phyloP scores from a whole-genome alignment of 106 monocot genomes.

The Ottelia alismoides region DNA sequence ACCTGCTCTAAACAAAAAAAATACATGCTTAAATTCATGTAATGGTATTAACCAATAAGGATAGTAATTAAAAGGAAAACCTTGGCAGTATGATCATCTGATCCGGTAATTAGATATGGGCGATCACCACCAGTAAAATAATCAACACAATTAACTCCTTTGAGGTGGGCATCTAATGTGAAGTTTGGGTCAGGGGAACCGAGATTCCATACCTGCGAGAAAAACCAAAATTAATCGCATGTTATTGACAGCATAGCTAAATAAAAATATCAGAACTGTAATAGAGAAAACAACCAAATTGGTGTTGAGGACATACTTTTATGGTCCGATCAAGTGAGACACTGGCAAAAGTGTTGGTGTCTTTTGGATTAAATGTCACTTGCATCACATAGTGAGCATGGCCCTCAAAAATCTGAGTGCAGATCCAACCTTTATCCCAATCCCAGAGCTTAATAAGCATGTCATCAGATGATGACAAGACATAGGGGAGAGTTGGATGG shows the following conservation, averaged over 20 bases:
- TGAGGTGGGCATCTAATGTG: conserved; percentile 84
- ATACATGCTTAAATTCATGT: background rate
- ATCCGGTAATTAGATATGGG: conserved; percentile 95
- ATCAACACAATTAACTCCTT: conserved; percentile 96
- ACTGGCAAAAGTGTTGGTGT: conserved; percentile 97
- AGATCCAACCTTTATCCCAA: conserved; percentile 94
- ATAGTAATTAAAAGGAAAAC: conserved; percentile 16
- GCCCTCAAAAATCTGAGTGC: conserved; percentile 95
- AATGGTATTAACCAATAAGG: conserved; percentile 3
- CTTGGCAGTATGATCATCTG: conserved; percentile 97
- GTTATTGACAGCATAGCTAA: background rate
- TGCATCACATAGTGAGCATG: conserved; percentile 99
- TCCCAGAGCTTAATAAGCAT: conserved; percentile 99
- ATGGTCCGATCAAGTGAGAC: conserved; percentile 94
- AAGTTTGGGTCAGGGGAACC: conserved; percentile 98
- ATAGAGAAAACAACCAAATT: background rate
- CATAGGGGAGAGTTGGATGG: conserved; percentile 90
- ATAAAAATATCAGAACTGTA: background rate
- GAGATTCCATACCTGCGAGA: conserved; percentile 87
- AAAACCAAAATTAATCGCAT: background rate
- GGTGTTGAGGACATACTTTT: conserved; percentile 33
- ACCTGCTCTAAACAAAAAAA: conserved; percentile 38
- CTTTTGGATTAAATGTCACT: conserved; percentile 94
- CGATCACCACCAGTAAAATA: conserved; percentile 94
- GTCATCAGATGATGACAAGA: conserved; percentile 95